phyloP scores from a whole-genome alignment of 257 asterid genomes.

The Cinchona pubescens region DNA sequence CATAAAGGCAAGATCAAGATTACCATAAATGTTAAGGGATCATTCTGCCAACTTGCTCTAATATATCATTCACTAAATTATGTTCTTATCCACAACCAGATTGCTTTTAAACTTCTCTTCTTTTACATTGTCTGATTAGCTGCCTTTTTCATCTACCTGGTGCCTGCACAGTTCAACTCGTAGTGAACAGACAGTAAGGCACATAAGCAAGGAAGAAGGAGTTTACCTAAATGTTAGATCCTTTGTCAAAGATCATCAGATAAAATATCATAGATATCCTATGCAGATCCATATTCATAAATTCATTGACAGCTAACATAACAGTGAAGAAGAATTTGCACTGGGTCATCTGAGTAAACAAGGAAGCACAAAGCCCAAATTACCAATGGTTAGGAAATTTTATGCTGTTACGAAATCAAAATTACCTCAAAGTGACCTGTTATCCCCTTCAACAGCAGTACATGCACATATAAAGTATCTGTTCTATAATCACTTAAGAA shows the following conservation, averaged over 20 bases:
- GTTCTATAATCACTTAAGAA: slow-evolving; percentile 22
- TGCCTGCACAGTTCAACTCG: slow-evolving; percentile 29
- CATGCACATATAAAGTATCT: slow-evolving; percentile 31
- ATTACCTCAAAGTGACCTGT: slow-evolving; percentile 33
- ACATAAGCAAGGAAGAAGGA: slow-evolving; percentile 19
- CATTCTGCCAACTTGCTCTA: slow-evolving; percentile 1
- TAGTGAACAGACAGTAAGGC: slow-evolving; percentile 22
- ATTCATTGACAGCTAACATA: slow-evolving; percentile 26
- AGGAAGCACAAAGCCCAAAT: slow-evolving; percentile 21
- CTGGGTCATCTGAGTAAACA: slow-evolving; percentile 28
- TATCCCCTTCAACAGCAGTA: slow-evolving; percentile 40
- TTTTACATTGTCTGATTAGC: slow-evolving; percentile 14
- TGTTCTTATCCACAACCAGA: neutral
- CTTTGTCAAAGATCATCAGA: slow-evolving; percentile 32
- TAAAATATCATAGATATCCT: slow-evolving; percentile 27
- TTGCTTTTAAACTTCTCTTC: slow-evolving; percentile 17
- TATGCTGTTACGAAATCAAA: slow-evolving; percentile 19
- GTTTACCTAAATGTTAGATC: too few species aligned
- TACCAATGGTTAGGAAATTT: slow-evolving; percentile 18
- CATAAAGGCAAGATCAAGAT: slow-evolving; percentile 1
- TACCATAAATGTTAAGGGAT: slow-evolving; percentile 9
- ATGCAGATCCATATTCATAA: slow-evolving; percentile 22
- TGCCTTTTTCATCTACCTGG: slow-evolving; percentile 17
- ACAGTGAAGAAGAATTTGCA: slow-evolving; percentile 22
- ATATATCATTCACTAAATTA: slow-evolving; percentile 6